phyloP scores from a whole-genome alignment of 2,329 filamentous ascomycete species.

The Botrytis byssoidea region DNA sequence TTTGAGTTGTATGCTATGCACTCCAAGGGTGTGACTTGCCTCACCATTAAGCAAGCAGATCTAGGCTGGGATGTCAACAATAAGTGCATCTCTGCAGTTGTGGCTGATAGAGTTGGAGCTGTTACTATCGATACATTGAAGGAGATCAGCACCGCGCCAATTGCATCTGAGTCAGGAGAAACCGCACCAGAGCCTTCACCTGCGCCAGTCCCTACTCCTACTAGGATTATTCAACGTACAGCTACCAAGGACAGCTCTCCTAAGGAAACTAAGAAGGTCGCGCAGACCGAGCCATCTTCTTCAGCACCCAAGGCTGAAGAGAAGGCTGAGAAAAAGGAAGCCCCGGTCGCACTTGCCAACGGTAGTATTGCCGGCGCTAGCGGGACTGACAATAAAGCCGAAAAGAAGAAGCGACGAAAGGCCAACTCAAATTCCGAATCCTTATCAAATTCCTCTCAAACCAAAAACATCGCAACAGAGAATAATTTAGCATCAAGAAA shows the following conservation, averaged over 20 bases:
- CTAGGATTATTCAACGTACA: conserved; percentile 34
- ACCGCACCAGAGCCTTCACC: conserved; percentile 24
- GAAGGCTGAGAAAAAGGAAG: conserved; percentile 41
- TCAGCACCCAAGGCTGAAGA: conserved; percentile 40
- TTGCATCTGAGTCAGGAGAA: conserved; percentile 19
- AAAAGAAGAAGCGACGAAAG: conserved; percentile 73
- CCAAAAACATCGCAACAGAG: conserved; percentile 38
- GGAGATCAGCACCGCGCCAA: conserved; percentile 41
- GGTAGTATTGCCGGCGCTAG: conserved; percentile 32
- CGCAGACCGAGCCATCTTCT: conserved; percentile 27
- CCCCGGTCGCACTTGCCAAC: conserved; percentile 26
- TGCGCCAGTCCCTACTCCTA: conserved; percentile 31
- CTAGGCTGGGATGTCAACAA: conserved; percentile 89
- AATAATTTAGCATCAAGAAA: conserved; percentile 36
- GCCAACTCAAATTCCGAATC: conserved; percentile 44
- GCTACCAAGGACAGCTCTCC: conserved; percentile 31
- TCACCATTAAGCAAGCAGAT: conserved; percentile 83
- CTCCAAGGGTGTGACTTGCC: conserved; percentile 90
- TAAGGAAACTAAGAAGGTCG: conserved; percentile 36
- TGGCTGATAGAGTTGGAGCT: conserved; percentile 71
- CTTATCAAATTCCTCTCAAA: conserved; percentile 27
- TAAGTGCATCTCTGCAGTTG: conserved; percentile 76
- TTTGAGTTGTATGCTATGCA: conserved; percentile 98
- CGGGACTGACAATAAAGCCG: conserved; percentile 53
- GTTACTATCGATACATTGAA: conserved; percentile 68